Base-by-base conservation (phyloP, 495 filamentous ascomycete species). In the Cudoniella acicularis region DNA sequence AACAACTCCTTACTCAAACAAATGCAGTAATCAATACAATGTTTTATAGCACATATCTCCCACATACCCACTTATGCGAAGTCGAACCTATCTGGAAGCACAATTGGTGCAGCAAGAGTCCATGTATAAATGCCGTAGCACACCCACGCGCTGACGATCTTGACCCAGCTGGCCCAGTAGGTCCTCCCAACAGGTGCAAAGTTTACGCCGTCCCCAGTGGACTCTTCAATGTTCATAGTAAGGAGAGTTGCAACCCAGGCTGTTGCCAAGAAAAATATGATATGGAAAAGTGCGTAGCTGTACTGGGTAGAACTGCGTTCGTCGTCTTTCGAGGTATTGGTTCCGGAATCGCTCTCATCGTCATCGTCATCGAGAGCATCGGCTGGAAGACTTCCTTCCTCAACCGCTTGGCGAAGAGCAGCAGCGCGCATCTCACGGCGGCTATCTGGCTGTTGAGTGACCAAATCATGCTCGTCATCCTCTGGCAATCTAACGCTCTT, bases 91-190 rank as follows among this genome's bases (percentile, higher is more conserved):
- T 96, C 92, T 0, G 94, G 92, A 70, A 98, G 67, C 22, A 93
- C 64, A 40, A 92, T 79, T 9, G 94, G 94, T 42, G 95, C 94
- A 48, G 95, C 74, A 64, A 98, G 70, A 22, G 91, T 96, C 94
- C 94, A 98, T 42, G 83, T 78, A 65, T 97, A 98, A 71, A 98
- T 90, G 41, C 76, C 86, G 73, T 98, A 98, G 74, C 95, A 98
- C 48, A 94, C 87, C 94, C 94, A 98, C 17, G 92, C 86, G 74
- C 91, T 96, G 50, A 97, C 84, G 71, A 98, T 98, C 85, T 98
- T 98, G 63, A 96, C 91, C 94, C 94, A 98, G 74, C 90, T 96
- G 20, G 94, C 94, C 86, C 92, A 96, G 76, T 97, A 94, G 18
- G 93, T 97, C 49, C 94, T 78, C 25, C 94, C 94, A 17, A 98